A percentile compares a stretch with the other conserved stretches of the same genome.
phyloP scores from a whole-genome alignment of 352 stramenopile species.

The Phytophthora sp. region DNA sequence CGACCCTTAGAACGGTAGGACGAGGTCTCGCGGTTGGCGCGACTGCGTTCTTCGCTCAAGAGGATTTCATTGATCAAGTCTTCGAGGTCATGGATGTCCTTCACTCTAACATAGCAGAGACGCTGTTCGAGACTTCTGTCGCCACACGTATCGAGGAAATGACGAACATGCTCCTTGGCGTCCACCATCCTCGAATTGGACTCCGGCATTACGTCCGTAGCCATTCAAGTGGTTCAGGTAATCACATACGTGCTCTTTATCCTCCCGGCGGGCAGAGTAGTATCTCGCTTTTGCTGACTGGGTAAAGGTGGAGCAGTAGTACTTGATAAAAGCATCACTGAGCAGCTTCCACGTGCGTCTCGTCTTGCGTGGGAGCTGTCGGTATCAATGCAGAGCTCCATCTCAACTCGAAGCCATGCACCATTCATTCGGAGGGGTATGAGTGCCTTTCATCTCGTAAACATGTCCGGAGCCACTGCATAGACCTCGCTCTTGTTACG shows the following conservation, averaged over 20 bases:
- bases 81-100: not conserved
- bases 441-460: conserved; percentile 6
- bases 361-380: not conserved
- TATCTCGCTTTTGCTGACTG: not conserved
- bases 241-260: not conserved
- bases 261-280: not conserved
- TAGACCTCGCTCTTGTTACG: not conserved
- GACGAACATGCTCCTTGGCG: not conserved
- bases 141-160: not conserved
- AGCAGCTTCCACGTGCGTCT: not conserved
- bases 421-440: not conserved
- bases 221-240: conserved; percentile 1
- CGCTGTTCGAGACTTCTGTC: not conserved
- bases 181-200: not conserved
- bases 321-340: not conserved
- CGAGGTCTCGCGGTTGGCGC: not conserved
- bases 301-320: conserved; percentile 9
- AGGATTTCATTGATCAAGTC: not conserved
- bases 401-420: conserved; percentile 4
- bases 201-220: not conserved
- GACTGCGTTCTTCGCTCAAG: not conserved
- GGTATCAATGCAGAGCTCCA: not conserved
- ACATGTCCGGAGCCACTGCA: conserved; percentile 3
- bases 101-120: not conserved
- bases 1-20: not conserved